These are phyloP conservation scores for Psidium friedrichsthalianum DNA, from an alignment of 345 rosid genomes.

Conservation along the genomic window DNA sequence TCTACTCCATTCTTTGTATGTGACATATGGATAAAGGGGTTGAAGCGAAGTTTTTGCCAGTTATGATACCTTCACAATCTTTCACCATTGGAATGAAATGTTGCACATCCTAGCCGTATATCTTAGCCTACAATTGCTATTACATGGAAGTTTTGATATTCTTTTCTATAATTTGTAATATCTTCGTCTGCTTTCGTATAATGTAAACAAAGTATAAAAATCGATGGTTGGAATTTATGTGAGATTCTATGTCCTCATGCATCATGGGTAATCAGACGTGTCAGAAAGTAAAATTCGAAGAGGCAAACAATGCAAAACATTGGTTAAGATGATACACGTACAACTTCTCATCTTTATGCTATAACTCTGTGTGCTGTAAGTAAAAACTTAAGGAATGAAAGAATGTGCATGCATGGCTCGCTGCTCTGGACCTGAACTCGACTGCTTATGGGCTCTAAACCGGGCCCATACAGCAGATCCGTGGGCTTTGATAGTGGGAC, in stretches of 20 bases:
- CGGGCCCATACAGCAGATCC: background rate
- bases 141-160: background rate
- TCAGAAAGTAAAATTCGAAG: background rate
- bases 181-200: background rate
- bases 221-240: background rate
- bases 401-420: background rate
- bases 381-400: background rate
- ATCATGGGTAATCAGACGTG: background rate
- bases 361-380: background rate
- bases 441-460: background rate
- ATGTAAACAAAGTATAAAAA: background rate
- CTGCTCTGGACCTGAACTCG: background rate
- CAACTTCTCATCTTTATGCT: background rate
- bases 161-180: background rate
- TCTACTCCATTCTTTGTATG: background rate
- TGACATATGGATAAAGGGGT: background rate
- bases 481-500: background rate
- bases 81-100: background rate
- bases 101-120: fast-evolving
- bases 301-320: background rate
- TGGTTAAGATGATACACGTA: background rate
- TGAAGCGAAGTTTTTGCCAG: background rate
- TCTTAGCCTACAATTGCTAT: background rate
- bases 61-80: background rate
- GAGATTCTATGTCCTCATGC: background rate